Evolutionary conservation across 2,329 filamentous ascomycete species (phyloP), one percentile per base, ranked within the genome.

Genomic region (Hypoxylon sp.): DNA sequence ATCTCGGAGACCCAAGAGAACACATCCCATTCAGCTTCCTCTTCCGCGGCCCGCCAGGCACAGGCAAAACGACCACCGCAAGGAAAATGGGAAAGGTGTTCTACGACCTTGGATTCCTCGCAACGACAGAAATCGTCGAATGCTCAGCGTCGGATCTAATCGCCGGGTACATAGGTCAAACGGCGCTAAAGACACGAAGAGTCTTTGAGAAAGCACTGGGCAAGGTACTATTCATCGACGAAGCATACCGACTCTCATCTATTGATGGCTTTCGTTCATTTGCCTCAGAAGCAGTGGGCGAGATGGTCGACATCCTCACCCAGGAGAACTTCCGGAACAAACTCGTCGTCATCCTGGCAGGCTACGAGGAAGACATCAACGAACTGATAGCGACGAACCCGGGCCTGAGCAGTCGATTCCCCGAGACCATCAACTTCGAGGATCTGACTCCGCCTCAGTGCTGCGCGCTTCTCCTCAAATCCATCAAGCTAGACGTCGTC

Each of bases 101-200:
- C 75, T 89, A 87, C 66, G 83, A 89, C 63, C 83, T 90, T 79
- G 86, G 87, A 0, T 81, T 90, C n/a, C 77, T 90, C 0, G 76
- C 84, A 0, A 79, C 81, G 0, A 81, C 80, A 0, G 85, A 89
- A 61, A 85, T 90, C 0, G 74, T 86, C 1, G 84, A 88, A 70
- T 82, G 81, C 64, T 89, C 87, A 0, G 85, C 85, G 0, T 84
- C 84, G 0, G 87, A 90, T 46, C 73, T 90, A 0, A 77, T 90
- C 0, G 87, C 85, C 0, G 77, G 86, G 68, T 89, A 86, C 20
- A 6, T 89, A 1, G 88, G 88, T 0, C 85, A 89, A 0, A 90
- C 87, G 0, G 86, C 85, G 0, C 87, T 86, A 0, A 89, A 89
- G 67, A 85, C 85, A 0, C 79, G 83, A 13, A 80, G 83, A 46